Conservation (phyloP, 2,329 filamentous ascomycete species). For the Claviceps humidiphila region DNA sequence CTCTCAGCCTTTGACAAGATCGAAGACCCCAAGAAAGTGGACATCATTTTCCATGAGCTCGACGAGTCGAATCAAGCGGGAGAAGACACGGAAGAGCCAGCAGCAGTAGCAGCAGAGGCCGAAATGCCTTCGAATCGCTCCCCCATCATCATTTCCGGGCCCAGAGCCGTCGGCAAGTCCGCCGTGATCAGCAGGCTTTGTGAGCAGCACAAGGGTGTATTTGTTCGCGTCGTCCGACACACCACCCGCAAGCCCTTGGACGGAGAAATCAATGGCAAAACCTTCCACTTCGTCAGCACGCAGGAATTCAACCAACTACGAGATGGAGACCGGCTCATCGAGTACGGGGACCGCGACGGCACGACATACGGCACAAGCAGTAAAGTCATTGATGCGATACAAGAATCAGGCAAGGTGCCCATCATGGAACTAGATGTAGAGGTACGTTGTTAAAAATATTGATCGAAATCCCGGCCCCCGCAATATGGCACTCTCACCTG, state of each 20-base stretch:
- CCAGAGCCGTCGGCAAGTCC: constrained; percentile 47
- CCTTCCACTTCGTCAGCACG: constrained; percentile 43
- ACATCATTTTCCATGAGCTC: constrained; percentile 40
- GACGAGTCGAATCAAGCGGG: constrained; percentile 24
- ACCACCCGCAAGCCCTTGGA: constrained; percentile 37
- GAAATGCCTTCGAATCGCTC: constrained; percentile 34
- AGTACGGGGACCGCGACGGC: constrained; percentile 37
- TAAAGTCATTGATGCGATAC: constrained; percentile 37
- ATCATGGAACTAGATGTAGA: constrained; percentile 39
- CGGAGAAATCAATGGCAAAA: constrained; percentile 36
- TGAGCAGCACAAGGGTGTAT: constrained; percentile 49
- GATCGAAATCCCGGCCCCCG: background rate
- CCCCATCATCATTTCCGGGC: constrained; percentile 55
- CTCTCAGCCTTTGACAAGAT: constrained; percentile 76
- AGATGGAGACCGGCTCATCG: constrained; percentile 46
- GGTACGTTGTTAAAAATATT: constrained; percentile 24
- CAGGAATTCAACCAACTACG: constrained; percentile 44
- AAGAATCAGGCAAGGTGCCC: constrained; percentile 45
- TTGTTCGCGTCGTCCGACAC: constrained; percentile 44
- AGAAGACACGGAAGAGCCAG: constrained; percentile 17
- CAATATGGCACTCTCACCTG: too few species aligned
- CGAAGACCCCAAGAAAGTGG: constrained; percentile 64
- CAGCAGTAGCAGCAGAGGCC: constrained; percentile 17
- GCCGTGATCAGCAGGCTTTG: constrained; percentile 50
- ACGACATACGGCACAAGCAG: constrained; percentile 43